Base-by-base conservation (phyloP, 768 basidiomycete species). In the Cantharellus anzutake region DNA sequence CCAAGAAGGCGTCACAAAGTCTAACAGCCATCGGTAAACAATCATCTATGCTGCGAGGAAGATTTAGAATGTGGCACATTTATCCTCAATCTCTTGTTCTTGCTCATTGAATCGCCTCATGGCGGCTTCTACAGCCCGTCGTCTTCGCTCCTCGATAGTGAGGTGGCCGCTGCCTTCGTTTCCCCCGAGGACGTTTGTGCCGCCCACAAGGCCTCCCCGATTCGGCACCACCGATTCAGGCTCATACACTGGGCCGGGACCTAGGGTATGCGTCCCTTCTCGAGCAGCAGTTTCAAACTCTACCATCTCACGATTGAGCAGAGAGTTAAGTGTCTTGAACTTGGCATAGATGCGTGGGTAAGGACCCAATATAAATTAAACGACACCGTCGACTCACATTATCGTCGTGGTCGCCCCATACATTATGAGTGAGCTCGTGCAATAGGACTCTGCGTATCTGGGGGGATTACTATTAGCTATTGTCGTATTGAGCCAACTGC, bases 281-380 rank as follows among this genome's bases (percentile, higher is more conserved):
- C 69, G 68, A 3, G 69, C 70, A 2, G 77, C 74, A 3, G 74
- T 73, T 66, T 86, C 86, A 58, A 78, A 86, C 64, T 81, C 81
- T 1, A 73, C 74, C 0, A 87, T 82, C 66, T 89, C 84, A 3
- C 78, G 74, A 66, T 86, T 86, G 2, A 87, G 75, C 60, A 78
- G 73, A 1, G 84, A 86, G 66, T 87, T 86, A 3, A 88, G 72
- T 61, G 78, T 75, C 66, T 86, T 87, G 68, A 88, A 88, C 86
- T 82, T 60, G 2, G 42, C 20, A 29, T 29, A 29, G 20, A 29
- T 29, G 20, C 20, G 20, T 29, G 20, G 20, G 20, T 29, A 29
- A 38, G 39, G 4, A 35, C 50, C 11, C 34, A 42, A 39, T 41
- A 51, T 14, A 29, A 37, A 35, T 50, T 42, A 4, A 5, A 11